Evolutionary conservation across 1,284 basidiomycete species (phyloP).

Genomic region (Entoloma clypeatum): DNA sequence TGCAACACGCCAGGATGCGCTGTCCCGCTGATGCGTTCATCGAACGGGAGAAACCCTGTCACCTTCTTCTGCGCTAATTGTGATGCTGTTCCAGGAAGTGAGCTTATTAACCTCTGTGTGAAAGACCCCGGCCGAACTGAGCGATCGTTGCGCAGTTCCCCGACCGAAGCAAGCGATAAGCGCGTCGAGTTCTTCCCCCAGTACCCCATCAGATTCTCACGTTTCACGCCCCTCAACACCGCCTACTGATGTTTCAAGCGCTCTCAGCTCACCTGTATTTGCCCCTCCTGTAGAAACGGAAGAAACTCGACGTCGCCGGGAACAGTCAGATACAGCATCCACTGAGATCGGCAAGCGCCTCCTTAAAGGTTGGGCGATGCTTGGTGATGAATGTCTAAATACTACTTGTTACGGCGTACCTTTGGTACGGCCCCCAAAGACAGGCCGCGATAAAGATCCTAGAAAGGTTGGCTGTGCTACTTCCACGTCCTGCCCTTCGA

Average conservation of each 20-base stretch:
- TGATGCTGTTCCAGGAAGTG: slow-evolving; percentile 37
- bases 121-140: not conserved
- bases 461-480: slow-evolving; percentile 46
- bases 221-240: slow-evolving; percentile 66
- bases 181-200: slow-evolving; percentile 36
- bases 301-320: slow-evolving; percentile 60
- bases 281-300: slow-evolving; percentile 58
- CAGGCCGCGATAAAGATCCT: slow-evolving; percentile 54
- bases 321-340: slow-evolving; percentile 77
- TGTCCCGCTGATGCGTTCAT: slow-evolving; percentile 67
- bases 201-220: slow-evolving; percentile 44
- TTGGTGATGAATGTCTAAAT: slow-evolving; percentile 76
- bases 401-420: slow-evolving; percentile 66
- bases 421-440: slow-evolving; percentile 68
- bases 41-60: slow-evolving; percentile 43
- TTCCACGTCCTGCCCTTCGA: slow-evolving; percentile 11
- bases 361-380: slow-evolving; percentile 80
- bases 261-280: slow-evolving; percentile 57
- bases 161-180: slow-evolving; percentile 8
- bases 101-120: slow-evolving; percentile 10
- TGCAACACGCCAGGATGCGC: slow-evolving; percentile 56
- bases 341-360: slow-evolving; percentile 72
- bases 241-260: slow-evolving; percentile 65
- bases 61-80: slow-evolving; percentile 62
- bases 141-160: slow-evolving; percentile 5